phyloP scores from a whole-genome alignment of 2,329 filamentous ascomycete species.

The Fusarium penzigii region DNA sequence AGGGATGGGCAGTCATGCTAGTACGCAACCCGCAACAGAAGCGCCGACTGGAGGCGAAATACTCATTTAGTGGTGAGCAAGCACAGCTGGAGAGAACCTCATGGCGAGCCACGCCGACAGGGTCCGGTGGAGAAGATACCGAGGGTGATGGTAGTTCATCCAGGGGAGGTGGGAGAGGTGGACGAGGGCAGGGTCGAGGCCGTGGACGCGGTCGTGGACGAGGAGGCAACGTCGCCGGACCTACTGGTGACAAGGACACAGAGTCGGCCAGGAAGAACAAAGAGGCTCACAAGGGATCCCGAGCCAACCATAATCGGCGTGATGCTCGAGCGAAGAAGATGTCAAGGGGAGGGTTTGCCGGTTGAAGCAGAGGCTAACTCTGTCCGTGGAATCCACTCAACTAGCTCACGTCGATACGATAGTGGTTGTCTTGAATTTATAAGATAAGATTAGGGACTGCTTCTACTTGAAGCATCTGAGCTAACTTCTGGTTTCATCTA shows the following conservation, averaged over 20 bases:
- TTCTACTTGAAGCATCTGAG: too few species aligned
- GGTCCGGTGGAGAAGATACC: conserved; percentile 58
- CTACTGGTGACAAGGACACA: conserved; percentile 69
- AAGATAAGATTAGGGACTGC: too few species aligned
- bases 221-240: conserved; percentile 63
- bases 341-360: conserved; percentile 50
- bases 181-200: conserved; percentile 49
- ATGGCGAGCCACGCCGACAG: conserved; percentile 58
- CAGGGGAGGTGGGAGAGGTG: conserved; percentile 50
- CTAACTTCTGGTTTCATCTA: too few species aligned
- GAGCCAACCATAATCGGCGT: conserved; percentile 84
- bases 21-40: conserved; percentile 68
- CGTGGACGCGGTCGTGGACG: conserved; percentile 53
- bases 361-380: conserved; percentile 20
- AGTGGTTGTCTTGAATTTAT: too few species aligned
- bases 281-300: conserved; percentile 77
- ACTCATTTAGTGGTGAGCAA: conserved; percentile 68
- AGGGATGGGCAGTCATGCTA: conserved; percentile 92
- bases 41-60: conserved; percentile 70
- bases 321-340: conserved; percentile 69
- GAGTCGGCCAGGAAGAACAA: conserved; percentile 72
- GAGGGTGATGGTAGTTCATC: conserved; percentile 47
- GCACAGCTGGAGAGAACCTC: conserved; percentile 63
- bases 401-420: too few species aligned
- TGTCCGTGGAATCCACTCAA: too few species aligned